Evolutionary conservation across 495 filamentous ascomycete genomes (phyloP).

Genomic region (Recurvomyces mirabilis): DNA sequence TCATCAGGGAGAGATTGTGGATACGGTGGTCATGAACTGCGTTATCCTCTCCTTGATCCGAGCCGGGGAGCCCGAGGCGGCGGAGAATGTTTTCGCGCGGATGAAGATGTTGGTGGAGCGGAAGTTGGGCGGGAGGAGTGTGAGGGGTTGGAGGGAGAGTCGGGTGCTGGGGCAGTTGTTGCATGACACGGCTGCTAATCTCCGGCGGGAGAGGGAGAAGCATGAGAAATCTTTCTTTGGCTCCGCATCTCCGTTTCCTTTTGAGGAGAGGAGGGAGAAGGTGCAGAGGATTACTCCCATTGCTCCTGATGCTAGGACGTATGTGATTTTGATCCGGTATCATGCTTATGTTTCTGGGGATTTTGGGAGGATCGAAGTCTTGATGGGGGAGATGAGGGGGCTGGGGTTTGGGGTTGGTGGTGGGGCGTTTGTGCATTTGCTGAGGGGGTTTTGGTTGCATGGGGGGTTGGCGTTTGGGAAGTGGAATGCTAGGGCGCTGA

Average conservation of each 20-base stretch:
- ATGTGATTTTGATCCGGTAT: constrained; percentile 47
- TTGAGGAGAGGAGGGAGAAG: constrained; percentile 24
- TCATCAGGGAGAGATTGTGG: constrained; percentile 70
- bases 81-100: constrained; percentile 64
- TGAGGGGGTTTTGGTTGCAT: constrained; percentile 64
- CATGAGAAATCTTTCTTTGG: constrained; percentile 26
- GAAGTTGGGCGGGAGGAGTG: constrained; percentile 8
- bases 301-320: constrained; percentile 53
- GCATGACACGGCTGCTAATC: constrained; percentile 36
- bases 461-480: constrained; percentile 48
- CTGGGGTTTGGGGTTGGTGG: constrained; percentile 8
- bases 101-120: constrained; percentile 52
- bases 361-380: constrained; percentile 41
- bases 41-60: constrained; percentile 67
- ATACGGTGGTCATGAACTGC: constrained; percentile 76
- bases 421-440: constrained; percentile 38
- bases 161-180: constrained; percentile 33
- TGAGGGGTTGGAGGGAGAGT: constrained; percentile 23
- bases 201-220: constrained; percentile 46
- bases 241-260: background rate
- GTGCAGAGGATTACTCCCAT: constrained; percentile 46
- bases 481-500: constrained; percentile 53
- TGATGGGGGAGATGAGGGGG: constrained; percentile 49
- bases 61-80: constrained; percentile 57
- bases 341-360: constrained; percentile 44